Conservation (phyloP, 371 early-diverging fungal genomes). For the Mucor irregularis region DNA sequence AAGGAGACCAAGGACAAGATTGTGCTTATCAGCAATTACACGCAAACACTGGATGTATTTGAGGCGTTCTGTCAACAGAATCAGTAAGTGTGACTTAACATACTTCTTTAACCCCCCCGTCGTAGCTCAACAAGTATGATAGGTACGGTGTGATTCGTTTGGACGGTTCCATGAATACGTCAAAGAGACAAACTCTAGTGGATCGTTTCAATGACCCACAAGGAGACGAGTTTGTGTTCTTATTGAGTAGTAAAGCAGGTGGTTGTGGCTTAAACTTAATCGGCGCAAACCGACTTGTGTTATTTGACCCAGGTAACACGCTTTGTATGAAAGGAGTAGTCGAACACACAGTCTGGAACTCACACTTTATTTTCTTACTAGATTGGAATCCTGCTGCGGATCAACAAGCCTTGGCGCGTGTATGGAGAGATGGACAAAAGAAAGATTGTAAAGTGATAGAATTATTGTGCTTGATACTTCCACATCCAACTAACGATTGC, state of each 20-base stretch:
- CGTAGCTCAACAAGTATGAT: neutral
- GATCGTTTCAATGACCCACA: slow-evolving; percentile 94
- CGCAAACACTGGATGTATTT: slow-evolving; percentile 96
- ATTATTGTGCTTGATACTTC: neutral
- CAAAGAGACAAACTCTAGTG: slow-evolving; percentile 90
- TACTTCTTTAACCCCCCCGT: neutral
- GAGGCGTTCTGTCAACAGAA: slow-evolving; percentile 80
- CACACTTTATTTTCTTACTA: neutral
- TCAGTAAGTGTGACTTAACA: slow-evolving; percentile 43
- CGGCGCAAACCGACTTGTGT: slow-evolving; percentile 93
- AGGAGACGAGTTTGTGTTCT: slow-evolving; percentile 85
- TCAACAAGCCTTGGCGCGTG: slow-evolving; percentile 89
- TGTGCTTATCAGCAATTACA: slow-evolving; percentile 96
- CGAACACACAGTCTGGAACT: too few species aligned
- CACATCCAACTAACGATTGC: too few species aligned
- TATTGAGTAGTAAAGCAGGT: slow-evolving; percentile 96
- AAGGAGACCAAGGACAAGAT: slow-evolving; percentile 88
- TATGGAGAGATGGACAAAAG: slow-evolving; percentile 98
- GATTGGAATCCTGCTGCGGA: slow-evolving; percentile 86
- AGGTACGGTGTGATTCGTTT: slow-evolving; percentile 82
- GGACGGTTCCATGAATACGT: slow-evolving; percentile 91
- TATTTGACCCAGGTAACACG: slow-evolving; percentile 85
- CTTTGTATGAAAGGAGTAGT: too few species aligned
- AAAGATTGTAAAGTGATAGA: slow-evolving; percentile 57
- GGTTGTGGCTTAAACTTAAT: slow-evolving; percentile 98